Evolutionary conservation across 345 rosid genomes (phyloP).

Genomic region (Euphorbia lathyris): DNA sequence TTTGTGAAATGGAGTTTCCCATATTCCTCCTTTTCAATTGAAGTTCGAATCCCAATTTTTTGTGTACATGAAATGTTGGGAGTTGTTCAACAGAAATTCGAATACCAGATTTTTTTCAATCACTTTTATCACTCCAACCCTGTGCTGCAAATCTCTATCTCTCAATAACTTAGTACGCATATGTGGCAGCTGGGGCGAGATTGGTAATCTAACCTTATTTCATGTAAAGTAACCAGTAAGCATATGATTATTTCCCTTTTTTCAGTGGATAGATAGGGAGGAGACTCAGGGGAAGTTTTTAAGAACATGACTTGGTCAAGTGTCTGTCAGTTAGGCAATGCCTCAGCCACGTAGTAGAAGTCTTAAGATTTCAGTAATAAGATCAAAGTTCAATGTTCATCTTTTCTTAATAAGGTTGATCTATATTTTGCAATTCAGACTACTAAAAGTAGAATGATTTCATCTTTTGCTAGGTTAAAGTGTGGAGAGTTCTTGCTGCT

Average conservation of each 20-base stretch:
- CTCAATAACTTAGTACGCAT: neutral
- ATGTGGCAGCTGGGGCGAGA: neutral
- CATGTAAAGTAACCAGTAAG: neutral
- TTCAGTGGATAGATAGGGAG: too few relatives aligned
- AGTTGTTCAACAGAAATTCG: neutral
- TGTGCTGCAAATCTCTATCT: neutral
- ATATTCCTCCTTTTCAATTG: neutral
- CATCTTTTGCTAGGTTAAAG: constrained; percentile 51
- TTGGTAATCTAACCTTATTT: neutral
- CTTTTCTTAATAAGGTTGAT: neutral
- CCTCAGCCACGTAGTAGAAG: neutral
- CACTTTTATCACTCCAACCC: neutral
- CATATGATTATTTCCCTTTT: neutral
- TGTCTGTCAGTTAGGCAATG: neutral
- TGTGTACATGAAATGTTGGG: neutral
- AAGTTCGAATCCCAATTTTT: neutral
- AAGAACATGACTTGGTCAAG: neutral
- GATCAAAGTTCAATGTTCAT: neutral
- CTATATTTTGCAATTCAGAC: constrained; percentile 1
- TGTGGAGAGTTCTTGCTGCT: constrained; percentile 97
- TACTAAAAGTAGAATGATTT: neutral
- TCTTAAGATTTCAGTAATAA: neutral
- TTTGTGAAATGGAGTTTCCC: neutral
- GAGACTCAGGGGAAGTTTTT: too few relatives aligned
- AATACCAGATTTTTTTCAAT: neutral